Evolutionary conservation across 2,329 filamentous ascomycete species (phyloP).

Genomic region (Colletotrichum nymphaeae): DNA sequence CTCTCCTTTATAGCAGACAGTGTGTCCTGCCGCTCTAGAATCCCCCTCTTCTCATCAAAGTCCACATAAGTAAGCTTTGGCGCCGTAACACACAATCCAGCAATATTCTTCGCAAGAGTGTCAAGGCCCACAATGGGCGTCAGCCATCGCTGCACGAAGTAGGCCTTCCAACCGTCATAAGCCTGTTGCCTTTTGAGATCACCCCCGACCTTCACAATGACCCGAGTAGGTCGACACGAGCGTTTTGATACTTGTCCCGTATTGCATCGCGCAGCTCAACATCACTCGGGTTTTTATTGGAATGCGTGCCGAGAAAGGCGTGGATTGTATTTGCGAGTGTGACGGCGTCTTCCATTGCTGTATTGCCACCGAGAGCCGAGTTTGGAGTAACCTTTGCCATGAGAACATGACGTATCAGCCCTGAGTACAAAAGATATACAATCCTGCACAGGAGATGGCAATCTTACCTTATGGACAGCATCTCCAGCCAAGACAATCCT

Average conservation of each 20-base stretch:
- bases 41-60: neutral
- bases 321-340: neutral
- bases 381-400: neutral
- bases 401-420: neutral
- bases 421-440: no score
- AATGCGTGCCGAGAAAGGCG: neutral
- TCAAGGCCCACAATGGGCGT: neutral
- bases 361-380: neutral
- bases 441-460: neutral
- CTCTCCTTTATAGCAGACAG: neutral
- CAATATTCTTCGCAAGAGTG: neutral
- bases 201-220: neutral
- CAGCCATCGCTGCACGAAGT: neutral
- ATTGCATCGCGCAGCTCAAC: neutral
- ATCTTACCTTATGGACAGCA: neutral
- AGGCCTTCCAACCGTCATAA: neutral
- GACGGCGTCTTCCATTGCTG: neutral
- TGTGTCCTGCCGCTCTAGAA: neutral
- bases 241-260: neutral
- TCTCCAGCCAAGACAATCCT: neutral
- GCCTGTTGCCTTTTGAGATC: neutral
- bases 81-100: neutral
- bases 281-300: neutral
- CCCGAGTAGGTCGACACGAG: neutral
- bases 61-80: neutral